phyloP scores from a whole-genome alignment of 225 moss, liverwort and hornwort genomes.

The Pseudisothecium myosuroides region DNA sequence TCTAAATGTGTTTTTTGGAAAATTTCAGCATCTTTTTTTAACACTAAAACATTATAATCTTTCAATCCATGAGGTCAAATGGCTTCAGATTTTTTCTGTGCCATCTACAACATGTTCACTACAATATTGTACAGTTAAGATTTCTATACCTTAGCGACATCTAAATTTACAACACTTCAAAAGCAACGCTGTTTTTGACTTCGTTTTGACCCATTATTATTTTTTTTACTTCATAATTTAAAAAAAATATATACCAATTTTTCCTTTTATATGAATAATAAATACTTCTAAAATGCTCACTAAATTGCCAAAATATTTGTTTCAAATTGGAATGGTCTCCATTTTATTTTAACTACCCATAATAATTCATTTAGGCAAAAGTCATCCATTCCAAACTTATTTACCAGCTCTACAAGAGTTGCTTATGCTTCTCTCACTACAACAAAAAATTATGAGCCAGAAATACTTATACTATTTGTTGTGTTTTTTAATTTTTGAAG shows the following conservation, averaged over 20 bases:
- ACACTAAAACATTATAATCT: no score
- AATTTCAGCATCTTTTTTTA: no score
- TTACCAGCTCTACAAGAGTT: background rate
- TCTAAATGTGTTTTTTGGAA: no score
- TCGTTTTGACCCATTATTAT: background rate
- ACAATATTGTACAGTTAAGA: no score
- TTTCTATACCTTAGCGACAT: no score
- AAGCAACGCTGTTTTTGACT: no score
- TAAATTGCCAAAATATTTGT: background rate
- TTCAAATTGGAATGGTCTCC: background rate
- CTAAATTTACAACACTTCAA: no score
- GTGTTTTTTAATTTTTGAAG: background rate
- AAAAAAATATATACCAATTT: background rate
- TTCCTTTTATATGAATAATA: background rate
- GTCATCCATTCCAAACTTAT: background rate
- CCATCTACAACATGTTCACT: no score
- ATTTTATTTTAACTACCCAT: background rate
- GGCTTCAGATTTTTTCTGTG: no score
- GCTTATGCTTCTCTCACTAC: background rate
- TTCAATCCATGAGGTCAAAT: no score
- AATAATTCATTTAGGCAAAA: background rate
- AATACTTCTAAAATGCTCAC: background rate
- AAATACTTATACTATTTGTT: background rate
- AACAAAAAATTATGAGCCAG: background rate
- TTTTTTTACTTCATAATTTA: background rate